Evolutionary conservation across 805 yeast species (phyloP), one percentile per base, ranked within the genome.

Genomic region (Dipodascopsis tothii): DNA sequence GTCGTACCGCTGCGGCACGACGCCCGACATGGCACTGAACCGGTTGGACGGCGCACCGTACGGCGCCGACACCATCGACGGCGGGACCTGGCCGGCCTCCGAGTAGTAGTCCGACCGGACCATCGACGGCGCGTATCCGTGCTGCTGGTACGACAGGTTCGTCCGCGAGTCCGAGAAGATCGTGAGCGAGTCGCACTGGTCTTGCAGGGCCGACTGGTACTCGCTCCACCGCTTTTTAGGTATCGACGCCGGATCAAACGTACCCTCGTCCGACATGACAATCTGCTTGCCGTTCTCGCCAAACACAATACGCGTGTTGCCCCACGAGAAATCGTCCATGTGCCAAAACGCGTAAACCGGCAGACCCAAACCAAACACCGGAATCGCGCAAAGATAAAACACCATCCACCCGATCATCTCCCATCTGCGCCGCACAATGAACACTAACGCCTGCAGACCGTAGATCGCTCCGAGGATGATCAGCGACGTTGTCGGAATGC

Each of bases 241-340:
- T 48, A 77, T 77, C 44, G 69, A 70, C 3, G 73, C 62, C 3
- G 78, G 73, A 56, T 77, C 81, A 50, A 74, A 77, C 27, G 63
- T 64, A 44, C 81, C 81, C 48, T 70, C 78, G 27, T 52, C 63
- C 5, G 62, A 66, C 36, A 69, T 63, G 45, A 76, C 70, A 33
- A 66, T 66, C 45, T 72, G 71, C 57, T 73, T 71, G 27, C 74
- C 71, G 48, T 66, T 65, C 39, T 66, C 80, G 19, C 79, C 80
- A 7, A 66, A 66, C 21, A 77, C 75, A 35, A 72, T 65, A 58
- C 82, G 71, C 16, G 82, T 77, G 54, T 72, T 78, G 52, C 82
- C 82, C 82, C 82, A 77, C 50, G 78, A 71, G 64, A 77, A 77
- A 61, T 77, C 81, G 55, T 77, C 82, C 69, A 77, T 77, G 56